These are phyloP conservation scores for Penicillium brasilianum DNA, from an alignment of 2,329 filamentous ascomycete genomes.

Conservation along the genomic window DNA sequence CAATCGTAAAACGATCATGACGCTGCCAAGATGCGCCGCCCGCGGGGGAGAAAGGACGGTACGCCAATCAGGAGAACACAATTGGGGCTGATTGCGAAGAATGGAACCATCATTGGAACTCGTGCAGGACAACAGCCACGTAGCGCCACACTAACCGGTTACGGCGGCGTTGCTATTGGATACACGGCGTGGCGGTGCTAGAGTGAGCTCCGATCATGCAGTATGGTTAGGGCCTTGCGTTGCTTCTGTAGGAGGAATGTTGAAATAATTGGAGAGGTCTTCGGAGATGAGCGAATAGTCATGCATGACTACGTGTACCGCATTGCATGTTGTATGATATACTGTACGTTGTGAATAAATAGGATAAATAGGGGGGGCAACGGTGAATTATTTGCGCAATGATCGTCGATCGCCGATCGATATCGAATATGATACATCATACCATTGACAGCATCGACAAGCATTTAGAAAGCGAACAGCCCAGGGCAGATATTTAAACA, in stretches of 20 bases:
- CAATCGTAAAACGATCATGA: constrained; percentile 22
- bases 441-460: not conserved
- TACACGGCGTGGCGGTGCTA: constrained; percentile 19
- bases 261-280: not conserved
- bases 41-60: not conserved
- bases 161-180: constrained; percentile 10
- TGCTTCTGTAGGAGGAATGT: not conserved
- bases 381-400: not conserved
- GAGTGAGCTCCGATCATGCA: constrained; percentile 4
- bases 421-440: not conserved
- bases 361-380: no score
- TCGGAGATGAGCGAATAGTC: not conserved
- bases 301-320: constrained; percentile 5
- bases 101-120: not conserved
- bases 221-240: not conserved
- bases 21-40: constrained; percentile 26
- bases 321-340: constrained; percentile 8
- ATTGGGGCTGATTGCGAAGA: not conserved
- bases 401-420: constrained; percentile 2
- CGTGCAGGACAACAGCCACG: constrained; percentile 20
- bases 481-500: not conserved
- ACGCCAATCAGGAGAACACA: constrained; percentile 1
- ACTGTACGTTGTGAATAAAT: no score
- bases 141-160: constrained; percentile 25
- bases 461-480: not conserved